A percentile compares a stretch with the other conserved stretches of the same genome.
Evolutionary conservation across 208 protist genomes (phyloP).

Genomic region (Herpetomonas samuelpessoai): DNA sequence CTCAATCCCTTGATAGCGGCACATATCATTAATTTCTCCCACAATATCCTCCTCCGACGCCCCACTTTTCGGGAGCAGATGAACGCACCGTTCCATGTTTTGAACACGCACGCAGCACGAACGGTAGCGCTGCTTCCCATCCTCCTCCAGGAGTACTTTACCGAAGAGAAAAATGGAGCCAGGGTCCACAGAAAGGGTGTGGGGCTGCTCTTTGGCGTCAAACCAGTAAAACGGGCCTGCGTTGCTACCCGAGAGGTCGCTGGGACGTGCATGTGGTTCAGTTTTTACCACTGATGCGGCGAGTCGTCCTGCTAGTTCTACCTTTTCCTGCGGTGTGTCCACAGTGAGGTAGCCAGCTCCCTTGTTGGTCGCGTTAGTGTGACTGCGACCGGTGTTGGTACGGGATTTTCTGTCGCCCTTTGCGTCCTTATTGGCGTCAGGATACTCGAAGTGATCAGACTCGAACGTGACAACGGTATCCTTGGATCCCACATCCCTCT

Average conservation of each 20-base stretch:
- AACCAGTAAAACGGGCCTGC: slow-evolving; percentile 81
- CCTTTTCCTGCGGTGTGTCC: slow-evolving; percentile 24
- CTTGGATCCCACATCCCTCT: background rate
- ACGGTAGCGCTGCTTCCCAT: slow-evolving; percentile 25
- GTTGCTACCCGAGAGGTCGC: slow-evolving; percentile 11
- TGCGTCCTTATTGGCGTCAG: background rate
- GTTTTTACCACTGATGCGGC: background rate
- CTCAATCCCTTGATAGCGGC: slow-evolving; percentile 62
- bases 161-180: slow-evolving; percentile 92
- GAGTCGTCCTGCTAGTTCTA: slow-evolving; percentile 19
- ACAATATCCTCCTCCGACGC: slow-evolving; percentile 70
- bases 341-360: slow-evolving; percentile 26
- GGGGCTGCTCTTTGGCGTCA: slow-evolving; percentile 83
- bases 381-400: slow-evolving; percentile 3
- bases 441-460: slow-evolving; percentile 15
- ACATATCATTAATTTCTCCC: slow-evolving; percentile 79
- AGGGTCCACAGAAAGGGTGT: slow-evolving; percentile 59
- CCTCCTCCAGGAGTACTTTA: slow-evolving; percentile 45
- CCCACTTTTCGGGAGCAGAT: slow-evolving; percentile 64
- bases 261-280: background rate
- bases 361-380: background rate
- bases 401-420: slow-evolving; percentile 15
- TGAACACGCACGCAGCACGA: slow-evolving; percentile 87
- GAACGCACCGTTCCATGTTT: slow-evolving; percentile 74
- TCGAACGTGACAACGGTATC: slow-evolving; percentile 25